Evolutionary conservation across 768 basidiomycete species (phyloP).

Genomic region (Leccinum barrowsii): DNA sequence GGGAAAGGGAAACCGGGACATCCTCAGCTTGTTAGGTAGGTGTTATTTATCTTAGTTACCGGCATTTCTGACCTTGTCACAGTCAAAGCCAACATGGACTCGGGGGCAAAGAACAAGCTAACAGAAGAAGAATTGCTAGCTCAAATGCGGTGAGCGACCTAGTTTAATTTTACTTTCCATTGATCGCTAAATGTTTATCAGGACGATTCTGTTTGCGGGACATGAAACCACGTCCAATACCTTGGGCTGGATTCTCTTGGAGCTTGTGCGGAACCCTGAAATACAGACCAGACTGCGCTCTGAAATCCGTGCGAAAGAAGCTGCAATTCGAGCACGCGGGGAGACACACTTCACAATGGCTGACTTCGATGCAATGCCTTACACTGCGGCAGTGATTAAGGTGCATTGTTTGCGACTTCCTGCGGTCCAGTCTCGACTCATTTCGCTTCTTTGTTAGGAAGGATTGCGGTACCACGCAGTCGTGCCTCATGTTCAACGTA

Average conservation of each 20-base stretch:
- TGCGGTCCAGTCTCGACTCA: conserved; percentile 15
- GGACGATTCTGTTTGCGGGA: conserved; percentile 47
- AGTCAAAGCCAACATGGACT: conserved; percentile 31
- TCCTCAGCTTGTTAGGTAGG: conserved; percentile 39
- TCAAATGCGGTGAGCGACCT: conserved; percentile 19
- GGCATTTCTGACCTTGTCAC: not conserved
- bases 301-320: conserved; percentile 12
- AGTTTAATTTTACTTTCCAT: not conserved
- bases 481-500: conserved; percentile 49
- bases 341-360: conserved; percentile 14
- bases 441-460: conserved; percentile 34
- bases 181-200: conserved; percentile 7
- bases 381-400: conserved; percentile 37
- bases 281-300: conserved; percentile 57
- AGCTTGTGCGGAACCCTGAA: conserved; percentile 56
- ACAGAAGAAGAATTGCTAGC: conserved; percentile 14
- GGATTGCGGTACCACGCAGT: conserved; percentile 48
- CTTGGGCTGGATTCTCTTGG: conserved; percentile 59
- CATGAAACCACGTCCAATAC: conserved; percentile 64
- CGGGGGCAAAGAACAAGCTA: conserved; percentile 23
- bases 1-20: conserved; percentile 15
- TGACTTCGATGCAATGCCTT: conserved; percentile 54
- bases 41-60: not conserved
- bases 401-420: conserved; percentile 15
- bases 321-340: conserved; percentile 2